Conservation (phyloP, 139 green algal genomes). For the Chlorokybus atmophyticus region DNA sequence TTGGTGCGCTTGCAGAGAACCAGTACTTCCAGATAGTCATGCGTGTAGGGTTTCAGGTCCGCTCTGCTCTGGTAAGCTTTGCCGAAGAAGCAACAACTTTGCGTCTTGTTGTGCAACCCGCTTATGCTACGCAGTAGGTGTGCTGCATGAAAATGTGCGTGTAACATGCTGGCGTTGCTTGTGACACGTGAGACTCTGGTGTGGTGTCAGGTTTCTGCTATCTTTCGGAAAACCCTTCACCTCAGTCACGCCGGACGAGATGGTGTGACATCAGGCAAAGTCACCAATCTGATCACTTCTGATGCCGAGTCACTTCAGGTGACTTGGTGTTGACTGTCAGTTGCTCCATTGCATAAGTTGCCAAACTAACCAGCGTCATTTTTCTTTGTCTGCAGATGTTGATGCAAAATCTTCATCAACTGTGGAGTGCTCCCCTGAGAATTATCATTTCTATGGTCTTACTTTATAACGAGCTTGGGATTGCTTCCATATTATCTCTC, state of each 20-base stretch:
- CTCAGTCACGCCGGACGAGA: slow-evolving; percentile 12
- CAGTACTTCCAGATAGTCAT: slow-evolving; percentile 31
- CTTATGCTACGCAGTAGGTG: too few relatives aligned
- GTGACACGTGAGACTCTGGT: too few relatives aligned
- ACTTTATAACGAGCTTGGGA: slow-evolving; percentile 26
- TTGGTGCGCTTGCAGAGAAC: slow-evolving; percentile 15
- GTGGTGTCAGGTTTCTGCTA: slow-evolving; percentile 23
- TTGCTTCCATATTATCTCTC: slow-evolving; percentile 12
- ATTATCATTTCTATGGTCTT: slow-evolving; percentile 27
- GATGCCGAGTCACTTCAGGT: slow-evolving; percentile 20
- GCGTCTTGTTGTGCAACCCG: too few relatives aligned
- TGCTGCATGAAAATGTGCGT: too few relatives aligned
- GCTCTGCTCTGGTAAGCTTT: slow-evolving; percentile 14
- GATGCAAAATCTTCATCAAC: slow-evolving; percentile 22
- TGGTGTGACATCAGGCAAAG: slow-evolving; percentile 9
- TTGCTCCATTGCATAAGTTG: too few relatives aligned
- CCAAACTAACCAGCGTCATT: background rate
- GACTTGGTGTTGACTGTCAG: too few relatives aligned
- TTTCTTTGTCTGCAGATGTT: background rate
- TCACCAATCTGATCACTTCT: slow-evolving; percentile 29
- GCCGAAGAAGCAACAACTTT: too few relatives aligned
- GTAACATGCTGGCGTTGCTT: too few relatives aligned
- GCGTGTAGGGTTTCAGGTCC: slow-evolving; percentile 26
- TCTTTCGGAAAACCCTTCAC: slow-evolving; percentile 24
- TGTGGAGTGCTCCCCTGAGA: slow-evolving; percentile 25